phyloP scores from a whole-genome alignment of 225 moss, liverwort and hornwort genomes.

The Physcomitrium patens region DNA sequence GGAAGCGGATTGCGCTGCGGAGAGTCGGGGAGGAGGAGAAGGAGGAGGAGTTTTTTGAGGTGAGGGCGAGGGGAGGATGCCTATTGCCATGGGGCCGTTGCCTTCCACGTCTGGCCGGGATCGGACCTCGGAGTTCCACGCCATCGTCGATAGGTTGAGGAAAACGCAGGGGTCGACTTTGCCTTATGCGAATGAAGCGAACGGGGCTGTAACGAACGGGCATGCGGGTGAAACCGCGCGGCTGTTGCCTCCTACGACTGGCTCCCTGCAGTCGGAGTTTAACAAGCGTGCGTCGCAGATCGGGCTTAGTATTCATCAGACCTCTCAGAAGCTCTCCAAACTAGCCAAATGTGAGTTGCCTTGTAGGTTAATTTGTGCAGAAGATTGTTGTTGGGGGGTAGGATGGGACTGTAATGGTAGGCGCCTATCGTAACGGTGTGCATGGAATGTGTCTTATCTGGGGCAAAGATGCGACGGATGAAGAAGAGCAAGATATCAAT shows the following conservation, averaged over 20 bases:
- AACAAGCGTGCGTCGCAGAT: slow-evolving; percentile 90
- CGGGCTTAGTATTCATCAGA: slow-evolving; percentile 97
- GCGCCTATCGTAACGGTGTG: not conserved
- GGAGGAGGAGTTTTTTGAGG: not conserved
- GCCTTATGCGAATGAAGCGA: slow-evolving; percentile 39
- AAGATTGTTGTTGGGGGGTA: not conserved
- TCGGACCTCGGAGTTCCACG: slow-evolving; percentile 64
- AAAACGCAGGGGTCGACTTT: slow-evolving; percentile 50
- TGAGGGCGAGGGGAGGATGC: slow-evolving; percentile 27
- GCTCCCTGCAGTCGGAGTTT: slow-evolving; percentile 93
- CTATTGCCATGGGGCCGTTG: slow-evolving; percentile 56
- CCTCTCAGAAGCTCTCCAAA: slow-evolving; percentile 93
- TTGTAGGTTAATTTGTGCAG: slow-evolving; percentile 12
- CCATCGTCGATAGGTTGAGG: slow-evolving; percentile 59
- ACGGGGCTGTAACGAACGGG: slow-evolving; percentile 44
- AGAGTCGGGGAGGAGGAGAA: not conserved
- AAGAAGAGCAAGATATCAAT: not conserved
- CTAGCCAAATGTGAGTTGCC: slow-evolving; percentile 82
- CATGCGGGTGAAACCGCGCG: slow-evolving; percentile 46
- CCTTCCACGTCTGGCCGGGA: slow-evolving; percentile 65
- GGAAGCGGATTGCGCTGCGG: not conserved
- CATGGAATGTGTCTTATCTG: not conserved
- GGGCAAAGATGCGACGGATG: not conserved
- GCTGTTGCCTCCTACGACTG: slow-evolving; percentile 62
- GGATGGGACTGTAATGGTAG: not conserved